Base-by-base conservation (phyloP, 2,329 filamentous ascomycete genomes). In the Trichoderma cornu-damae region DNA sequence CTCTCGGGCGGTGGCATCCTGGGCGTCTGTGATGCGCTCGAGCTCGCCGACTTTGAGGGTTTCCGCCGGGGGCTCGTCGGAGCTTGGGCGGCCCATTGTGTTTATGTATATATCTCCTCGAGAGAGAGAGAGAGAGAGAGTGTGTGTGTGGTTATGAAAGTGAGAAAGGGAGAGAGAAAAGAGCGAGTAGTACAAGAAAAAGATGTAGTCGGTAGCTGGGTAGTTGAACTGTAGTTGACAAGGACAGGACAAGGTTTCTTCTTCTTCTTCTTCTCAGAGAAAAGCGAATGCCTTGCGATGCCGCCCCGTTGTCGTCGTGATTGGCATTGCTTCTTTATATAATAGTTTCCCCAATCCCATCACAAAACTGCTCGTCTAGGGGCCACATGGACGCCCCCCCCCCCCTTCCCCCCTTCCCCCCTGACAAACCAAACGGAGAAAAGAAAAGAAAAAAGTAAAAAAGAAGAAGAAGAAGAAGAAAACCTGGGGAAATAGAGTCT, bases 11-110 rank as follows among this genome's bases (percentile, higher is more conserved):
- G 18, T 40, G 11, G 52, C 52, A 22, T 40, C 42, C 35, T 56
- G 42, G 18, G 50, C 50, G 18, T 53, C 50, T 9, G 49, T n/a
- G 16, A 52, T 30, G 24, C 22, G 43, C 22, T 52, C 49, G 34
- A 28, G 26, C 16, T 35, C 47, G 22, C 8, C 11, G 2, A 18
- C 12, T 38, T 37, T 7, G 18, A 38, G 20, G 4, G 47, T 24
- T 38, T 35, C 47, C 32, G 32, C 46, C 9, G 28, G 46, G 30
- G 24, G 42, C 3, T 35, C 28, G 20, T 35, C 8, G 9, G 47
- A 50, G 18, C 11, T 43, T 38, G 47, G 47, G 11, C 32, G 47
- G 20, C 47, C 32, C 47, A 50, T 50, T 50, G 30, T 38, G 42
- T n/a, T n/a, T n/a, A n/a, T n/a, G n/a, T n/a, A n/a, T n/a, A n/a